Percentiles rank a stretch among this genome's conserved stretches.
phyloP scores from a whole-genome alignment of 1,139 yeast species.

The Zygosaccharomyces sapae region DNA sequence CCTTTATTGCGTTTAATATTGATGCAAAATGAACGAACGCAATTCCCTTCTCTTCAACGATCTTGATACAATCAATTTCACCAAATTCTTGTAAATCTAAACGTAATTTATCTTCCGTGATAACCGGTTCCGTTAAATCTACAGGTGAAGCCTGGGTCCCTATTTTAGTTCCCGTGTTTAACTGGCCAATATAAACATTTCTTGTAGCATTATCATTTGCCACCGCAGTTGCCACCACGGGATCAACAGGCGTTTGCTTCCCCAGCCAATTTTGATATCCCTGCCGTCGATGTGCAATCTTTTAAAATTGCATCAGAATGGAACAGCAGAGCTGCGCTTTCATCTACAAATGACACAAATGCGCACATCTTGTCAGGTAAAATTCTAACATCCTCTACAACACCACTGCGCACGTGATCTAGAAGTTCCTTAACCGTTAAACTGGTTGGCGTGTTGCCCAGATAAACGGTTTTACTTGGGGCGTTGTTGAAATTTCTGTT shows the following conservation, averaged over 20 bases:
- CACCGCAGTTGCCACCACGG: conserved; percentile 68
- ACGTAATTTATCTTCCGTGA: conserved; percentile 59
- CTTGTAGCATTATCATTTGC: conserved; percentile 87
- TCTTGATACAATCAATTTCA: conserved; percentile 73
- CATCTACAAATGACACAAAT: conserved; percentile 51
- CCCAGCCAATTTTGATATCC: conserved; percentile 72
- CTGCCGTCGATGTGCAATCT: conserved; percentile 48
- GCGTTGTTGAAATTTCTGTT: conserved; percentile 42
- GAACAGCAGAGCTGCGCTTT: conserved; percentile 50
- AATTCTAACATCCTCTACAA: conserved; percentile 65
- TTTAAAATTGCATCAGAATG: conserved; percentile 55
- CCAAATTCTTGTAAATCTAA: conserved; percentile 73
- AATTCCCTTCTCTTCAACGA: conserved; percentile 68
- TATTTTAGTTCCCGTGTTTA: conserved; percentile 33
- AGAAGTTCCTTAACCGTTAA: conserved; percentile 76
- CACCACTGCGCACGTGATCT: conserved; percentile 88
- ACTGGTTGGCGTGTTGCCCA: conserved; percentile 85
- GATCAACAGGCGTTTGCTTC: conserved; percentile 59
- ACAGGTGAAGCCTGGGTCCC: conserved; percentile 15
- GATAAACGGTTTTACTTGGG: conserved; percentile 81
- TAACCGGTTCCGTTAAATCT: conserved; percentile 28
- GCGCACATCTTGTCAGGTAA: conserved; percentile 54
- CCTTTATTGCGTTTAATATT: conserved; percentile 78
- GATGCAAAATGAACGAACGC: conserved; percentile 87
- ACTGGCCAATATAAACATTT: conserved; percentile 77